Evolutionary conservation across 345 rosid species (phyloP).

Genomic region (Acer negundo): DNA sequence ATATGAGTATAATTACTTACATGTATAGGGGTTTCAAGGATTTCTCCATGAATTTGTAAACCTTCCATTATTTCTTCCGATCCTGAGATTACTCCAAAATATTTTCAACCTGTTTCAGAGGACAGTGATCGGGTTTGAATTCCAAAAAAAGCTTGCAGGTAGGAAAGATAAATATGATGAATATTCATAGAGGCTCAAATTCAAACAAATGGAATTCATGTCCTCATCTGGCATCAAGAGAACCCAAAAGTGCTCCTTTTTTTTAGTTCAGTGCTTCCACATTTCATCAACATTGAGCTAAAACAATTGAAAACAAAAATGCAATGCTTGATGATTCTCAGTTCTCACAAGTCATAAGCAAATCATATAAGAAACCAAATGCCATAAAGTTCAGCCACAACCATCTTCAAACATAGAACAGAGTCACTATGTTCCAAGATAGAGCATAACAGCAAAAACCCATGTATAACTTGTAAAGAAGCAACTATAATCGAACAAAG

Average conservation of each 20-base stretch:
- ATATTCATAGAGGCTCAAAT: not conserved
- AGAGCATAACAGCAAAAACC: not conserved
- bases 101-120: not conserved
- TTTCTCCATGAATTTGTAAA: conserved; percentile 26
- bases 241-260: not conserved
- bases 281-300: not conserved
- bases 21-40: conserved; percentile 22
- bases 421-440: not conserved
- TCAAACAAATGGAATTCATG: not conserved
- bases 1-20: conserved; percentile 35
- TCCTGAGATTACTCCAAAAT: conserved; percentile 14
- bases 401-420: not conserved
- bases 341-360: not conserved
- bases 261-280: not conserved
- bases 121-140: not conserved
- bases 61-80: conserved; percentile 45
- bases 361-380: not conserved
- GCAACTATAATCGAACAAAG: not conserved
- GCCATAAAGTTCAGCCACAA: not conserved
- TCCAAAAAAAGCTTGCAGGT: not conserved
- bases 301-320: not conserved
- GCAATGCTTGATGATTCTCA: not conserved
- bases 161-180: not conserved
- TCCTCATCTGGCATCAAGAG: not conserved
- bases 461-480: not conserved